A percentile compares a stretch with the other conserved stretches of the same genome.
Conservation (phyloP, 768 basidiomycete species). For the Suillus fuscotomentosus region DNA sequence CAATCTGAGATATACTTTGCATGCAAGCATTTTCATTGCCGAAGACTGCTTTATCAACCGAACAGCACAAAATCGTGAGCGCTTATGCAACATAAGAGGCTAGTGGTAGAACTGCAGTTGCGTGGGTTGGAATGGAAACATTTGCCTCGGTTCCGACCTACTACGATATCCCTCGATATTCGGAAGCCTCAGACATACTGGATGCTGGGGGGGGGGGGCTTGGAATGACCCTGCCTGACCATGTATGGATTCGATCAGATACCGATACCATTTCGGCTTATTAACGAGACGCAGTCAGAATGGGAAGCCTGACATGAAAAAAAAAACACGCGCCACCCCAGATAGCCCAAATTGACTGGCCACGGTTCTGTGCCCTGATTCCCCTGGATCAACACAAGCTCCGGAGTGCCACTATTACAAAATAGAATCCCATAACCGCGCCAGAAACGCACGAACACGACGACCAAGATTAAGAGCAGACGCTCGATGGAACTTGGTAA, state of each 20-base stretch:
- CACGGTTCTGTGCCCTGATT: not conserved
- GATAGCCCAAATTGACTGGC: not conserved
- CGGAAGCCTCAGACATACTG: not conserved
- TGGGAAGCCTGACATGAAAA: not conserved
- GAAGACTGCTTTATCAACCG: not conserved
- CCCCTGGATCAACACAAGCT: not conserved
- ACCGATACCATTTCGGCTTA: slow-evolving; percentile 1
- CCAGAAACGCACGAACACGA: not conserved
- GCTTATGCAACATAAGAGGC: not conserved
- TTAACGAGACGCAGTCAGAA: not conserved
- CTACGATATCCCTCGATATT: not conserved
- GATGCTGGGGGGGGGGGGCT: not conserved
- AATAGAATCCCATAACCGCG: not conserved
- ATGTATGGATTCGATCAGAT: not conserved
- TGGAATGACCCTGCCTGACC: not conserved
- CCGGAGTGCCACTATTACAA: not conserved
- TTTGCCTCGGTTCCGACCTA: slow-evolving; percentile 12
- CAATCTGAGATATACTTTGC: not conserved
- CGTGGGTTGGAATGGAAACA: not conserved
- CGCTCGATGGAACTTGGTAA: not conserved
- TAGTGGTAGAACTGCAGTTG: not conserved
- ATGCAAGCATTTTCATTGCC: not conserved
- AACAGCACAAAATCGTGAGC: not conserved
- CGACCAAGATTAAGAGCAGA: not conserved
- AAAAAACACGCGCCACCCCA: not conserved